Conservation (phyloP, 345 rosid species). For the Gossypioides kirkii region DNA sequence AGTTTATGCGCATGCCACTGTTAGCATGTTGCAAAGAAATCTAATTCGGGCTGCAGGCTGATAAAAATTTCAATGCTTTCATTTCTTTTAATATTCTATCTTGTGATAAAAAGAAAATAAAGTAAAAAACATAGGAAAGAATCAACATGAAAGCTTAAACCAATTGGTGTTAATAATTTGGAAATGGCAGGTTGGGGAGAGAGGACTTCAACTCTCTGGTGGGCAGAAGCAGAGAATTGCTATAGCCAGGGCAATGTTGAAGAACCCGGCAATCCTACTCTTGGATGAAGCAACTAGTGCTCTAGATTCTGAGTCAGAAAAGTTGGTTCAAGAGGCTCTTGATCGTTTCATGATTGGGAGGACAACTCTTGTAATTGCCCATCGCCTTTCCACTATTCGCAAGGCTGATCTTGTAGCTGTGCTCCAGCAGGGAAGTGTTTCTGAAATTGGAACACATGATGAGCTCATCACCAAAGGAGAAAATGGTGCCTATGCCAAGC, state of each 20-base stretch:
- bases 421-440: conserved; percentile 90
- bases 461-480: conserved; percentile 88
- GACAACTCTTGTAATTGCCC: conserved; percentile 94
- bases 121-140: neutral
- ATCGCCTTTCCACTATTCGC: conserved; percentile 92
- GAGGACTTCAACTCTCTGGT: conserved; percentile 94
- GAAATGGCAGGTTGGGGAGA: conserved; percentile 91
- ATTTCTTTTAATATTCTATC: neutral
- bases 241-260: conserved; percentile 97
- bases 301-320: conserved; percentile 92
- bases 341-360: conserved; percentile 98
- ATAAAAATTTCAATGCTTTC: neutral
- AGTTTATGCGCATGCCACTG: neutral
- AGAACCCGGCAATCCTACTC: conserved; percentile 88
- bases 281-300: conserved; percentile 98
- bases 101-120: neutral
- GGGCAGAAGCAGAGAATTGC: conserved; percentile 99
- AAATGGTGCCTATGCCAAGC: conserved; percentile 88
- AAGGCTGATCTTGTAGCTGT: conserved; percentile 98
- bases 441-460: conserved; percentile 88
- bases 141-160: neutral
- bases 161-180: neutral
- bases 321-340: conserved; percentile 93
- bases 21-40: neutral
- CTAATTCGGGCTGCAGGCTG: neutral